phyloP scores from a whole-genome alignment of 2,329 filamentous ascomycete species.

The Pseudopyricularia cyperi region DNA sequence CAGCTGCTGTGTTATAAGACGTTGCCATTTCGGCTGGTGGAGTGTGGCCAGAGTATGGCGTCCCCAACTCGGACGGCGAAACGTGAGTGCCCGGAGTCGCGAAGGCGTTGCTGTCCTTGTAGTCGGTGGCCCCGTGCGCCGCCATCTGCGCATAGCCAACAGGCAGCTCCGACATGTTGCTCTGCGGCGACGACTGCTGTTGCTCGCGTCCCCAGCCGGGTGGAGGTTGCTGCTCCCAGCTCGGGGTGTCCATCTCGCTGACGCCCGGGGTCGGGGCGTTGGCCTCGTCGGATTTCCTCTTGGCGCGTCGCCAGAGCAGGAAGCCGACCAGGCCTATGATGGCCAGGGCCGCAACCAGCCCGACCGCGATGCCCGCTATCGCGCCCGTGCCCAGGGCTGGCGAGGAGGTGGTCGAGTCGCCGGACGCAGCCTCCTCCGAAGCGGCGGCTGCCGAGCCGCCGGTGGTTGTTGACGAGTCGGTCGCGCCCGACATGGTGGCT shows the following conservation, averaged over 20 bases:
- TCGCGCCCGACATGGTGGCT: background rate
- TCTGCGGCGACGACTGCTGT: background rate
- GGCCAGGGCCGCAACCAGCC: background rate
- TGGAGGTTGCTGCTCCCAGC: too few species aligned
- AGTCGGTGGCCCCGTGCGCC: background rate
- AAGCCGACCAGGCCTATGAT: conserved; percentile 3
- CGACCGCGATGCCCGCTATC: background rate
- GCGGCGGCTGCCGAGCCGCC: background rate
- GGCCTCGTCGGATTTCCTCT: background rate
- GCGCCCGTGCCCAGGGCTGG: background rate
- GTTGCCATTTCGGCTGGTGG: background rate
- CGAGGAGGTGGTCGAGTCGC: background rate
- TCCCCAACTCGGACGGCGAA: background rate
- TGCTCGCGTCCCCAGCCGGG: too few species aligned
- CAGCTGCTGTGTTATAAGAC: background rate
- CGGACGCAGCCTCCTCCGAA: background rate
- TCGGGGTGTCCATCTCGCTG: too few species aligned
- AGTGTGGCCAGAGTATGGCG: background rate
- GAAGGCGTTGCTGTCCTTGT: background rate
- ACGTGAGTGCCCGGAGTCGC: background rate
- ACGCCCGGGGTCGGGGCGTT: background rate
- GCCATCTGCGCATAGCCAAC: background rate
- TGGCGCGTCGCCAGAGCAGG: conserved; percentile 4
- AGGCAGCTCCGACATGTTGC: background rate
- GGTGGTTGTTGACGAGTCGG: background rate